Conservation (phyloP, 2,329 filamentous ascomycete genomes). For the Xylariaceae sp. region DNA sequence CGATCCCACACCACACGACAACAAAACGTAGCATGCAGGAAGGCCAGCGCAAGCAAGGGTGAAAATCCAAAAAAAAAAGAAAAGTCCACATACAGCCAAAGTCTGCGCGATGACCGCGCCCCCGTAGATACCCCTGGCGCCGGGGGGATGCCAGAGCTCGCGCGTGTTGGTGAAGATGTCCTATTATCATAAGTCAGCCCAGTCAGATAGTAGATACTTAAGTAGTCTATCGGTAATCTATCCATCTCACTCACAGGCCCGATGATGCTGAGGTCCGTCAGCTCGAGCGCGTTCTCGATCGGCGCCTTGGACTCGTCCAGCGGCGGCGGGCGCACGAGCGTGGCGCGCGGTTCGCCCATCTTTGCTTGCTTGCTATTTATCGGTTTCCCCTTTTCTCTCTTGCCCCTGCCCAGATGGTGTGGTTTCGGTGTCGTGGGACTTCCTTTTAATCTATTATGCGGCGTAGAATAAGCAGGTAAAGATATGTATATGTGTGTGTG, state of each 20-base stretch:
- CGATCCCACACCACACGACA: not conserved
- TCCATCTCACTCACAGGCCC: constrained; percentile 61
- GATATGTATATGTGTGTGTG: no score
- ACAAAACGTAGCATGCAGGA: not conserved
- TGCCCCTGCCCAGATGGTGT: not conserved
- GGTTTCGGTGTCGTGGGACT: no score
- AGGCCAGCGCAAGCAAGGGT: not conserved
- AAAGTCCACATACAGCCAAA: constrained; percentile 33
- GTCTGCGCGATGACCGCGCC: constrained; percentile 88
- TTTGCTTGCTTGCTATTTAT: not conserved
- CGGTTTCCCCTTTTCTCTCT: not conserved
- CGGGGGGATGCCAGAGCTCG: constrained; percentile 87
- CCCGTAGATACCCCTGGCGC: constrained; percentile 91
- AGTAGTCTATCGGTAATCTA: no score
- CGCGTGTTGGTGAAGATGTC: constrained; percentile 96
- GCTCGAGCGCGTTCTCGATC: constrained; percentile 88
- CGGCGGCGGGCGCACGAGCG: constrained; percentile 75
- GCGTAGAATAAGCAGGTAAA: no score
- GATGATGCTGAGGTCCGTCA: constrained; percentile 77
- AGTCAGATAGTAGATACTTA: no score
- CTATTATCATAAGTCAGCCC: constrained; percentile 43
- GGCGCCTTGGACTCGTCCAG: constrained; percentile 71
- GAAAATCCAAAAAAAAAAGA: not conserved
- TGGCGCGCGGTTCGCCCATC: constrained; percentile 44
- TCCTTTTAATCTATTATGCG: no score